Base-by-base conservation (phyloP, 2,329 filamentous ascomycete genomes). In the Colletotrichum lupini region DNA sequence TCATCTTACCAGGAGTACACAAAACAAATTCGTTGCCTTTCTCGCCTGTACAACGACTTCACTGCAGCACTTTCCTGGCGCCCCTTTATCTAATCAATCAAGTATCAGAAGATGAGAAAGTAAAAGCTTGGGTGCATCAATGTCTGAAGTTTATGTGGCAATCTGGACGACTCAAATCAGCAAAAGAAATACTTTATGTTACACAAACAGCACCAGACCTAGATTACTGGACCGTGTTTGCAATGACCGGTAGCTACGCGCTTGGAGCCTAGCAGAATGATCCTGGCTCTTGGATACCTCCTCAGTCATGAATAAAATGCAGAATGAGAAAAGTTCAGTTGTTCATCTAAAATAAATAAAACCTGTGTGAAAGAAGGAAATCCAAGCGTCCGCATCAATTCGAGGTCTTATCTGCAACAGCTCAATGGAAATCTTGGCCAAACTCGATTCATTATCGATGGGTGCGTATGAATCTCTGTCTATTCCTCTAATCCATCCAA, bases 161-260 rank as follows among this genome's bases (percentile, higher is more conserved):
- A 5, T 59, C 52, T 11, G 77, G 77, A 0, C 70, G 69, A 2
- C 30, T 78, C 8, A 60, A 32, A 26, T 61, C 72, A 35, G 77
- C 77, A 1, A 66, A 56, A 42, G 65, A 67, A 9, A 69, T 77
- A 4, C 72, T 69, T 2, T 60, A 74, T 2, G 32, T 74, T 22
- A 52, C 78, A 46, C 24, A 63, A 12, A 65, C 30, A 7, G 22
- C 11, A 14, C 49, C 62, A 4, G 28, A 76, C 46, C 26, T 75
- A 55, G 68, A 67, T 1, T 79, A 77, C 26, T 77, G 77, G 75
- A 69, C 74, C 3, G 74, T 79, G 1, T 79, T 77, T 58, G 74
- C 76, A 3, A 76, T 75, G 65, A 46, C 78, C 1, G 78, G 78
- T 1, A 78, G 78, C 26, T 79, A 79, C 62, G 78, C 78, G 1